Conservation (phyloP, 1,284 basidiomycete species). For the Cryptococcus hybrid region DNA sequence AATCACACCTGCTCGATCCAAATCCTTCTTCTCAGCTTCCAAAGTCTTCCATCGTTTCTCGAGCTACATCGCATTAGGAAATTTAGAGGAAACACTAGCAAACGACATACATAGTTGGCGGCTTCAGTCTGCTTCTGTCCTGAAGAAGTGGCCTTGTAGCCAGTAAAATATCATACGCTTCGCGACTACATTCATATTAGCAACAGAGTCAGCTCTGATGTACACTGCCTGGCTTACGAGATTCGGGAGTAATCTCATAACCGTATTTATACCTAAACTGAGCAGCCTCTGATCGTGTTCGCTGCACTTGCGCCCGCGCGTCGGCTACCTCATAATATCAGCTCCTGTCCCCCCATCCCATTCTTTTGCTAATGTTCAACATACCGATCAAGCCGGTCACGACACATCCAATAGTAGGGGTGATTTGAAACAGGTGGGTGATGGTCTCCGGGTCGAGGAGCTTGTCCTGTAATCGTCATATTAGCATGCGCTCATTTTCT, state of each 20-base stretch:
- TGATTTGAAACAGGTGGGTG: slow-evolving; percentile 95
- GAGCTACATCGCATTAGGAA: slow-evolving; percentile 52
- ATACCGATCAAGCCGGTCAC: slow-evolving; percentile 93
- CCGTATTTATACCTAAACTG: slow-evolving; percentile 97
- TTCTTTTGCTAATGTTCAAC: slow-evolving; percentile 47
- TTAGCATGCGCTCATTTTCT: slow-evolving; percentile 3
- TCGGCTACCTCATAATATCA: slow-evolving; percentile 62
- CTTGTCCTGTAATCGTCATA: slow-evolving; percentile 78
- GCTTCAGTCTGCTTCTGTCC: slow-evolving; percentile 99
- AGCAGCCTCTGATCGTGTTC: slow-evolving; percentile 88
- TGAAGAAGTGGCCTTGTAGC: slow-evolving; percentile 93
- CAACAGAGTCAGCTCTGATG: too few relatives aligned
- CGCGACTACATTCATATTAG: slow-evolving; percentile 57
- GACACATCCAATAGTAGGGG: slow-evolving; percentile 94
- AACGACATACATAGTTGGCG: slow-evolving; percentile 70
- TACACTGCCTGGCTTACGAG: slow-evolving; percentile 51
- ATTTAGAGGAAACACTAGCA: not conserved
- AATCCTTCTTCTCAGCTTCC: slow-evolving; percentile 61
- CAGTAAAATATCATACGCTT: slow-evolving; percentile 93
- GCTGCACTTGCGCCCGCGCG: slow-evolving; percentile 83
- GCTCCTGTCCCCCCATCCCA: not conserved
- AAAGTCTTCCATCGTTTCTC: slow-evolving; percentile 99
- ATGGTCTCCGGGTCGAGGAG: slow-evolving; percentile 92
- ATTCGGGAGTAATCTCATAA: slow-evolving; percentile 96
- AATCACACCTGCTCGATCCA: slow-evolving; percentile 79